phyloP scores from a whole-genome alignment of 352 stramenopile genomes.

The Globisporangium spiculum region DNA sequence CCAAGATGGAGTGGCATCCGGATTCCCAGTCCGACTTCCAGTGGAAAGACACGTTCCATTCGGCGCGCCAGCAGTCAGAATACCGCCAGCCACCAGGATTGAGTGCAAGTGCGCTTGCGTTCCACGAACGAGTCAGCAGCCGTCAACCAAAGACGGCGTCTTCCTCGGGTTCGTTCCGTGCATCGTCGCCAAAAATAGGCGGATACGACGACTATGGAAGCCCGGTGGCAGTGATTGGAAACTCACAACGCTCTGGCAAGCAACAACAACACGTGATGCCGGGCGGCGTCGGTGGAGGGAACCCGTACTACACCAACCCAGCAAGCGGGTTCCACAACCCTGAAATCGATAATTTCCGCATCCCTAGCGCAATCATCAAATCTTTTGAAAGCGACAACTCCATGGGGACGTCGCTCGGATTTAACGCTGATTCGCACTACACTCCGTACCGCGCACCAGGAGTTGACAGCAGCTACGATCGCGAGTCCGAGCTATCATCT shows the following conservation, averaged over 20 bases:
- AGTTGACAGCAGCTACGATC: constrained; percentile 25
- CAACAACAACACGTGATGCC: not conserved
- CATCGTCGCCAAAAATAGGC: constrained; percentile 18
- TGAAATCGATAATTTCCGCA: constrained; percentile 42
- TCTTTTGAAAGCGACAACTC: constrained; percentile 59
- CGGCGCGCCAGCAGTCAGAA: constrained; percentile 26
- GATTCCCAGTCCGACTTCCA: constrained; percentile 36
- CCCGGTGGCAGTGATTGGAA: not conserved
- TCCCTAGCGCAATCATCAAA: constrained; percentile 29
- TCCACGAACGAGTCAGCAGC: constrained; percentile 52
- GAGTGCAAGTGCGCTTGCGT: constrained; percentile 60
- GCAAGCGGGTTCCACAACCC: constrained; percentile 29
- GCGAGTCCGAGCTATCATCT: constrained; percentile 62
- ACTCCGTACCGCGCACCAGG: constrained; percentile 36
- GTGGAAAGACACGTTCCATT: constrained; percentile 50
- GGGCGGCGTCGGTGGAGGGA: constrained; percentile 3
- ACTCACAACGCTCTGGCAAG: constrained; percentile 4
- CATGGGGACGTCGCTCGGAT: constrained; percentile 47
- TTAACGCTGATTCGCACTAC: constrained; percentile 23
- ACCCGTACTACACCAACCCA: constrained; percentile 25
- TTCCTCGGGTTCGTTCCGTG: constrained; percentile 46
- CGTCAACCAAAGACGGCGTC: constrained; percentile 56
- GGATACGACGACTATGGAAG: constrained; percentile 24
- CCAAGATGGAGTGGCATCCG: constrained; percentile 64
- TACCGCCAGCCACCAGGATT: constrained; percentile 46